Conservation (phyloP, 75 land plant genomes). For the Cryptomeria japonica region DNA sequence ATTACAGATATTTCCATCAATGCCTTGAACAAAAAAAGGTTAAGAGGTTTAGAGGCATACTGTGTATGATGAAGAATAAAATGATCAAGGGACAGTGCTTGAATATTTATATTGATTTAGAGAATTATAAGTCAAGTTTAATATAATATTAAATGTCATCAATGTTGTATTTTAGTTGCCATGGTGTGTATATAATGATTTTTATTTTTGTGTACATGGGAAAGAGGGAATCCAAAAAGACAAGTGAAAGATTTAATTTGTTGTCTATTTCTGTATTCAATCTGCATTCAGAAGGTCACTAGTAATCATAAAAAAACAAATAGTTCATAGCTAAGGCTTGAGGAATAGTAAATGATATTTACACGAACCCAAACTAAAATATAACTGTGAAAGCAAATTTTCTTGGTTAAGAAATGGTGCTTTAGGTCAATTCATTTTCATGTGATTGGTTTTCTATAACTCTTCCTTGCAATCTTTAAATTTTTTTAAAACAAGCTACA, state of each 20-base stretch:
- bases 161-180: neutral
- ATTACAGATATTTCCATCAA: neutral
- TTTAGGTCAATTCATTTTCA: neutral
- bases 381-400: neutral
- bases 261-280: neutral
- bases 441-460: neutral
- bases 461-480: neutral
- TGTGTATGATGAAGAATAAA: neutral
- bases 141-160: too few species aligned
- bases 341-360: neutral
- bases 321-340: neutral
- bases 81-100: neutral
- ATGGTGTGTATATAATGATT: neutral
- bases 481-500: neutral
- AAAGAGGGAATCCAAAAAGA: neutral
- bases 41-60: too few species aligned
- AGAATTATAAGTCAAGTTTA: too few species aligned
- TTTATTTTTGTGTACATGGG: neutral
- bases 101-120: neutral
- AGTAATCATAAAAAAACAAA: neutral
- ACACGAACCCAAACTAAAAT: neutral
- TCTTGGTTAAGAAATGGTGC: neutral
- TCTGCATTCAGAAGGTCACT: neutral
- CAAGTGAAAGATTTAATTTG: neutral
- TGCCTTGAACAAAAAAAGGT: neutral